Evolutionary conservation across 768 basidiomycete genomes (phyloP).

Genomic region (Russula griseocarnosa): DNA sequence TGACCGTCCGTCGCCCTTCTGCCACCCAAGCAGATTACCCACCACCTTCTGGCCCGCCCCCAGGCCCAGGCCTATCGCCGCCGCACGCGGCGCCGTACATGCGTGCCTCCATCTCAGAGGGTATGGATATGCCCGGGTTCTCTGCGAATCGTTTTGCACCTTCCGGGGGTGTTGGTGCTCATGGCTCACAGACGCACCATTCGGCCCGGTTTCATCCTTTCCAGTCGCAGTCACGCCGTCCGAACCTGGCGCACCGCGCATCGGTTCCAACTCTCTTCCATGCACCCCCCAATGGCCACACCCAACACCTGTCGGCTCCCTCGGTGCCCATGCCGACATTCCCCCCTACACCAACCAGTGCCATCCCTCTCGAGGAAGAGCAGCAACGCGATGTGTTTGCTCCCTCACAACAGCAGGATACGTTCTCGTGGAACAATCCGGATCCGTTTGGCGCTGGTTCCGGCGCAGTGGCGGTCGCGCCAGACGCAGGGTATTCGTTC

Average conservation of each 20-base stretch:
- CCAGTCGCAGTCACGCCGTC: slow-evolving; percentile 18
- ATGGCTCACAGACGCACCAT: slow-evolving; percentile 1
- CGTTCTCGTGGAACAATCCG: slow-evolving; percentile 23
- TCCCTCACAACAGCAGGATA: slow-evolving; percentile 13
- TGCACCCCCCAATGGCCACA: background rate
- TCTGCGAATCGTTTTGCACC: slow-evolving; percentile 10
- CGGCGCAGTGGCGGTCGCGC: slow-evolving; percentile 13
- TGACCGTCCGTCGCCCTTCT: slow-evolving; percentile 14
- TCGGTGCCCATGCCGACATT: slow-evolving; percentile 7
- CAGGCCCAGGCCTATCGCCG: slow-evolving; percentile 16
- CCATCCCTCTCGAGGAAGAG: slow-evolving; percentile 17
- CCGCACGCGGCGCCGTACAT: slow-evolving; percentile 18
- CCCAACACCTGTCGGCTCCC: slow-evolving; percentile 9
- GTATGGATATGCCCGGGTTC: slow-evolving; percentile 21
- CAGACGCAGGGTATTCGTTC: slow-evolving; percentile 28
- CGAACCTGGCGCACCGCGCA: slow-evolving; percentile 26
- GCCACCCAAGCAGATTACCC: slow-evolving; percentile 7
- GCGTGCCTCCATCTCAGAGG: slow-evolving; percentile 24
- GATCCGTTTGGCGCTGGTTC: slow-evolving; percentile 22
- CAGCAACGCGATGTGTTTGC: slow-evolving; percentile 8
- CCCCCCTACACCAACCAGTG: slow-evolving; percentile 10
- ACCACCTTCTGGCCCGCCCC: slow-evolving; percentile 20
- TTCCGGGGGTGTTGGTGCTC: slow-evolving; percentile 2
- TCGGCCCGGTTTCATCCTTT: slow-evolving; percentile 20
- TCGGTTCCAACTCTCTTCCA: slow-evolving; percentile 25